Evolutionary conservation across 768 basidiomycete species (phyloP).

Genomic region (Serendipita indica): DNA sequence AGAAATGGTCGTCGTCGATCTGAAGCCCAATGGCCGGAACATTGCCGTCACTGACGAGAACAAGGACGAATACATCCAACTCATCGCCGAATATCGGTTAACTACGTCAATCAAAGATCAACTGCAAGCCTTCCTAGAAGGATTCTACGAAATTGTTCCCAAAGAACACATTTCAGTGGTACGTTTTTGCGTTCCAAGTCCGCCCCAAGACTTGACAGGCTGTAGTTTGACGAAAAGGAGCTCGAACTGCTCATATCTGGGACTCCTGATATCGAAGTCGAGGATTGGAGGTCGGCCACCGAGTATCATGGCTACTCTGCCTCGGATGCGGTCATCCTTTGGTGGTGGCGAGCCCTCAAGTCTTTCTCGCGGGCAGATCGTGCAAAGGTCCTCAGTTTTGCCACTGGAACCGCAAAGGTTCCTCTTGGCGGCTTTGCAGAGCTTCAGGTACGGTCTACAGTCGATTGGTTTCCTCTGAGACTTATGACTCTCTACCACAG

Average conservation of each 20-base stretch:
- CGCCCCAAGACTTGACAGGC: conserved; percentile 17
- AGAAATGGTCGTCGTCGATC: conserved; percentile 67
- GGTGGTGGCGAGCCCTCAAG: conserved; percentile 99
- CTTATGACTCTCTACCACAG: conserved; percentile 23
- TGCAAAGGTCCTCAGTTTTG: conserved; percentile 94
- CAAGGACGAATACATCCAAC: conserved; percentile 88
- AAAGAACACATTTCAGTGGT: conserved; percentile 90
- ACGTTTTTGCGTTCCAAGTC: conserved; percentile 23
- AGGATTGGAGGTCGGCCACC: conserved; percentile 89
- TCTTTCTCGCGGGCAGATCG: conserved; percentile 94
- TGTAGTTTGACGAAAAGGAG: conserved; percentile 85
- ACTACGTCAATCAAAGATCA: conserved; percentile 92
- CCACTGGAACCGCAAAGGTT: conserved; percentile 81
- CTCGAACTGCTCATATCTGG: conserved; percentile 89
- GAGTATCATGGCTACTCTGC: conserved; percentile 80
- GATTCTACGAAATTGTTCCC: conserved; percentile 96
- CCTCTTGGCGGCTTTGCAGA: conserved; percentile 90
- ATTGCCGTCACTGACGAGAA: conserved; percentile 92
- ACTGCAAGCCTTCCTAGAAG: conserved; percentile 74
- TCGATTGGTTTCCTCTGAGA: conserved; percentile 12
- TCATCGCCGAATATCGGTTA: conserved; percentile 86
- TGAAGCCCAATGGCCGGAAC: conserved; percentile 73
- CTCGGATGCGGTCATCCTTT: conserved; percentile 89
- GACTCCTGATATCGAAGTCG: conserved; percentile 96
- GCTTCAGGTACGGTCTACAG: conserved; percentile 55